phyloP scores from a whole-genome alignment of 2,329 filamentous ascomycete genomes.

The Calonectria hongkongensis region DNA sequence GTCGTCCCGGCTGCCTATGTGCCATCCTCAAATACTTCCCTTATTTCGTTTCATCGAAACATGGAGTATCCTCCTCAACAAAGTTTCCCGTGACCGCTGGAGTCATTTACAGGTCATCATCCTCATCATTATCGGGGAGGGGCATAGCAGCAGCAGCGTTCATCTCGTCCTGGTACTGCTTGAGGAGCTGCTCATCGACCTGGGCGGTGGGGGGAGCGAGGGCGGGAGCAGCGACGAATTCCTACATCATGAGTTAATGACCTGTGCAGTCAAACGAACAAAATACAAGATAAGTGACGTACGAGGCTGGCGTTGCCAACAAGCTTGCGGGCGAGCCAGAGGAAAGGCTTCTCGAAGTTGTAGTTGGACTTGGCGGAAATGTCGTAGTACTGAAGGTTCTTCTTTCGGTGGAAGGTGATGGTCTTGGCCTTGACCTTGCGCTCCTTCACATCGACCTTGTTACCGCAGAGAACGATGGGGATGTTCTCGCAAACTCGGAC shows the following conservation, averaged over 20 bases:
- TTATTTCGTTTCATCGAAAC: slow-evolving; percentile 49
- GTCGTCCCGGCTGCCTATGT: slow-evolving; percentile 60
- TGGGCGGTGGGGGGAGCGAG: slow-evolving; percentile 94
- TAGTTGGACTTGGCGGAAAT: slow-evolving; percentile 99
- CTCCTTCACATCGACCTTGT: slow-evolving; percentile 99
- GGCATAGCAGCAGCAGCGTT: slow-evolving; percentile 85
- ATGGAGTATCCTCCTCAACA: slow-evolving; percentile 56
- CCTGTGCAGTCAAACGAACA: slow-evolving; percentile 3
- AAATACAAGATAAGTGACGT: slow-evolving; percentile 29
- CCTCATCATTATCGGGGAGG: slow-evolving; percentile 90
- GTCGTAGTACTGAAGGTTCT: slow-evolving; percentile 99
- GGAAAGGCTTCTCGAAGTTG: slow-evolving; percentile 99
- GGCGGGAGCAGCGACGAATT: slow-evolving; percentile 96
- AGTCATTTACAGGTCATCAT: slow-evolving; percentile 76
- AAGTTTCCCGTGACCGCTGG: slow-evolving; percentile 53
- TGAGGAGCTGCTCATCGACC: slow-evolving; percentile 89
- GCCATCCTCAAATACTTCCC: slow-evolving; percentile 55
- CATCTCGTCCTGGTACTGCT: slow-evolving; percentile 93
- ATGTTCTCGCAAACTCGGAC: slow-evolving; percentile 99
- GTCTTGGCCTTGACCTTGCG: slow-evolving; percentile 99
- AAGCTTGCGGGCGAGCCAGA: slow-evolving; percentile 98
- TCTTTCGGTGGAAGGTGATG: slow-evolving; percentile 99
- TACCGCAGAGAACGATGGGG: slow-evolving; percentile 97
- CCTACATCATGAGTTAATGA: slow-evolving; percentile 71
- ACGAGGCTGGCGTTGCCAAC: slow-evolving; percentile 85